These are phyloP conservation scores for Darksidea phi DNA, from an alignment of 495 filamentous ascomycete genomes.

Conservation along the genomic window DNA sequence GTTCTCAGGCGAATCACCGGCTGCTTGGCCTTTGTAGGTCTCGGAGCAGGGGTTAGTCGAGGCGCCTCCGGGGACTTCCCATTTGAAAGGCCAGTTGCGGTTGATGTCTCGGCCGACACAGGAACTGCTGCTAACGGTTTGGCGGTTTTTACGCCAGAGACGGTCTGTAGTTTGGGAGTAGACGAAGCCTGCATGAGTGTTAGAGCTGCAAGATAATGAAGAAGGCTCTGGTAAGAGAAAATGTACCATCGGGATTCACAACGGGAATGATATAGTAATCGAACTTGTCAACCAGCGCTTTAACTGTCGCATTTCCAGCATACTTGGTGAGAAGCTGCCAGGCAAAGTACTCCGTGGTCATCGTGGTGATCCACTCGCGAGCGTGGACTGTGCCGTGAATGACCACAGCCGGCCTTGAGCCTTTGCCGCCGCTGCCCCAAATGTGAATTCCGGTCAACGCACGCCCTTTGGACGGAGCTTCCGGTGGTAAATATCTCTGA, in stretches of 20 bases:
- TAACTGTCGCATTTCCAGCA: slow-evolving; percentile 44
- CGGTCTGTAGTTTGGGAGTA: slow-evolving; percentile 59
- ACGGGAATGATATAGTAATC: slow-evolving; percentile 63
- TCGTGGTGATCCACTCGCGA: slow-evolving; percentile 61
- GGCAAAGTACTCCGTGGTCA: slow-evolving; percentile 55
- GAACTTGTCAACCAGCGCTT: slow-evolving; percentile 54
- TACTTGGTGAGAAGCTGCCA: slow-evolving; percentile 56
- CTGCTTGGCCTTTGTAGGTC: slow-evolving; percentile 52
- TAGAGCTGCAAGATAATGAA: neutral
- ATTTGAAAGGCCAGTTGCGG: slow-evolving; percentile 61
- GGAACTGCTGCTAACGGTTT: slow-evolving; percentile 39
- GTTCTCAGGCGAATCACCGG: slow-evolving; percentile 53
- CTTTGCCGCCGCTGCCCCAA: slow-evolving; percentile 53
- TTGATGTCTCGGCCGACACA: slow-evolving; percentile 62
- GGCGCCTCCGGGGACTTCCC: slow-evolving; percentile 51
- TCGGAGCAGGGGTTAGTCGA: slow-evolving; percentile 55
- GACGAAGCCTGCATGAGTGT: slow-evolving; percentile 47
- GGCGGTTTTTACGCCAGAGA: slow-evolving; percentile 65
- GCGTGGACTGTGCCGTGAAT: slow-evolving; percentile 64
- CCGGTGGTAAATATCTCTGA: slow-evolving; percentile 56
- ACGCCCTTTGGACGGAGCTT: slow-evolving; percentile 51
- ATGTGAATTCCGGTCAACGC: slow-evolving; percentile 60
- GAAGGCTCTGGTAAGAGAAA: neutral
- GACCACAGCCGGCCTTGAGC: slow-evolving; percentile 55
- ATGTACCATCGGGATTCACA: slow-evolving; percentile 57